These are phyloP conservation scores for Termitomyces eurrhizus DNA, from an alignment of 768 basidiomycete genomes.

Conservation along the genomic window DNA sequence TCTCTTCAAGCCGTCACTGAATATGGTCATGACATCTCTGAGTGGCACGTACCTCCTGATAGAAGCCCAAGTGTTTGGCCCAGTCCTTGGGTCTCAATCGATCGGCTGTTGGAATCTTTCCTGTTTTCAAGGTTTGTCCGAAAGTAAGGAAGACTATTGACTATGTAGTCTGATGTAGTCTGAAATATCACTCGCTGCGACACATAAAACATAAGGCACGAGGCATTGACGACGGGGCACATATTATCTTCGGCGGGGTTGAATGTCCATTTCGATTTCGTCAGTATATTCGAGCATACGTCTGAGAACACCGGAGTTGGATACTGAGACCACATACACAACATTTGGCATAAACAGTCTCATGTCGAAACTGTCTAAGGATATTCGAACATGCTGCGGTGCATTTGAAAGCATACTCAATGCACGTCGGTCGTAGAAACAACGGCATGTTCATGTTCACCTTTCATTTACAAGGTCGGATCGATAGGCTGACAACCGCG, in stretches of 20 bases:
- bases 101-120: neutral
- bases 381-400: neutral
- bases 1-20: neutral
- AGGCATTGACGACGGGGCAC: neutral
- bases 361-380: neutral
- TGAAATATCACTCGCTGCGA: neutral
- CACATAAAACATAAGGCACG: neutral
- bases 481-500: neutral
- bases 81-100: neutral
- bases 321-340: neutral
- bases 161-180: neutral
- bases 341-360: neutral
- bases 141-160: neutral
- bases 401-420: neutral
- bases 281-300: neutral
- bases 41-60: neutral
- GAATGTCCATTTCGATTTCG: neutral
- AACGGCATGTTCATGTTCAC: neutral
- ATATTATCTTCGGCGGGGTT: neutral
- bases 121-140: neutral
- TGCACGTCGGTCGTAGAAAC: neutral
- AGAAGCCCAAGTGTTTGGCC: neutral
- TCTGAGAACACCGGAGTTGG: neutral
- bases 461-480: neutral
- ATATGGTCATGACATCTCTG: neutral